Percentiles rank a stretch among this genome's conserved stretches.
These are phyloP conservation scores for Globisporangium perplexum DNA, from an alignment of 352 stramenopile species.

Conservation along the genomic window DNA sequence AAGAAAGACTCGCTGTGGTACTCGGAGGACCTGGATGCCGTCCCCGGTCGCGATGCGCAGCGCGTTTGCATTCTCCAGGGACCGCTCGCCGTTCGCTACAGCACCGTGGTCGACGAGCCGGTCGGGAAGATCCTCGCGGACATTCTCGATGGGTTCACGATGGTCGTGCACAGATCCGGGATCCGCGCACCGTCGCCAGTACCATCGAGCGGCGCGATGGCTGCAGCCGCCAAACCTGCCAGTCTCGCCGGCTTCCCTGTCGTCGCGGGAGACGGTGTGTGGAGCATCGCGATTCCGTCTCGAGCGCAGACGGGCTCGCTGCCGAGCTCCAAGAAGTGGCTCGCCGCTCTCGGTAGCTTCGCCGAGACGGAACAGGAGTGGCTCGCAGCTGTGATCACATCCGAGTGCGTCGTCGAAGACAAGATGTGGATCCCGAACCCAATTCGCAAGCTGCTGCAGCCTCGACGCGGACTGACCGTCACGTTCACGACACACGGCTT, in stretches of 20 bases:
- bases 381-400: slow-evolving; percentile 48
- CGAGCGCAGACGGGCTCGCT: background rate
- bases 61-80: slow-evolving; percentile 83
- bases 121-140: slow-evolving; percentile 68
- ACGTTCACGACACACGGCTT: slow-evolving; percentile 25
- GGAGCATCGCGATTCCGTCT: background rate
- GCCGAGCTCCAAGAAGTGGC: background rate
- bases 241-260: slow-evolving; percentile 18
- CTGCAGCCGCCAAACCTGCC: slow-evolving; percentile 8
- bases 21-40: slow-evolving; percentile 82
- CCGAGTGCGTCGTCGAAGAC: slow-evolving; percentile 37
- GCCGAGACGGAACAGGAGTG: slow-evolving; percentile 35
- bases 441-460: slow-evolving; percentile 41
- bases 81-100: slow-evolving; percentile 77
- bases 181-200: slow-evolving; percentile 1
- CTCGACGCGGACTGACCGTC: slow-evolving; percentile 41
- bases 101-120: slow-evolving; percentile 64
- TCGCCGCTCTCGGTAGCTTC: slow-evolving; percentile 7
- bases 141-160: slow-evolving; percentile 52
- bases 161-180: slow-evolving; percentile 32
- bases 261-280: background rate
- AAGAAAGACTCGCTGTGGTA: slow-evolving; percentile 88
- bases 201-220: background rate
- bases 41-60: slow-evolving; percentile 69
- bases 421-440: slow-evolving; percentile 74